Evolutionary conservation across 352 stramenopile genomes (phyloP), one percentile per base, ranked within the genome.

Genomic region (Pythium graminicola): DNA sequence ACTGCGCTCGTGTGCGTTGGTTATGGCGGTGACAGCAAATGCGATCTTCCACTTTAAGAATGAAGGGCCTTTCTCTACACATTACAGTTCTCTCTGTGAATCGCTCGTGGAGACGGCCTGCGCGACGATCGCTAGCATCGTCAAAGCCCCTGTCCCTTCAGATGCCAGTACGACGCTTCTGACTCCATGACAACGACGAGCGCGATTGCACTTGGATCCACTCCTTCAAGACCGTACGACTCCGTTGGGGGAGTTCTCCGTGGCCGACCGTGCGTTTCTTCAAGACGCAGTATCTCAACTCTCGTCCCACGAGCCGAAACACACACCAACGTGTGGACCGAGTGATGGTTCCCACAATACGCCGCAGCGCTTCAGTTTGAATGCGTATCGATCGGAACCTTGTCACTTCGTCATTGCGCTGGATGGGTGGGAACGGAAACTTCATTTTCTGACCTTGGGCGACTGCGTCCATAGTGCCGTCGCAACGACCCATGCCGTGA

Each of bases 41-140:
- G 57, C 60, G 6, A 41, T 81, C 6, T 75, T 83, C 42, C 69
- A 68, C 28, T 81, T 80, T 47, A 68, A 68, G 58, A 50, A 77
- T 60, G 65, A 73, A 33, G 14, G 38, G 1, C 70, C 74, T 6
- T 79, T 60, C n/a, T 29, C 52, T 0, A 23, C 39, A 2, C 74
- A 82, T 39, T 51, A 65, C 10, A 60, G 35, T 10, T 14, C 20
- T 4, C 44, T 62, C 6, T 78, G 72, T 41, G n/a, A 19, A 2
- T 17, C 26, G 29, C 50, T 82, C 14, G 28, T 47, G 1, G 28
- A 44, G 7, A 23, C 22, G 17, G 70, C 81, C 33, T 9, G 42
- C 29, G 35, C 1, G 1, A 72, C 73, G 27, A 57, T 67, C 4
- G 4, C 17, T 4, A 52, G 24, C 13, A 47, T 68, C 24, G 35